Conservation (phyloP, 2,329 filamentous ascomycete species). For the Fusarium oxysporum region DNA sequence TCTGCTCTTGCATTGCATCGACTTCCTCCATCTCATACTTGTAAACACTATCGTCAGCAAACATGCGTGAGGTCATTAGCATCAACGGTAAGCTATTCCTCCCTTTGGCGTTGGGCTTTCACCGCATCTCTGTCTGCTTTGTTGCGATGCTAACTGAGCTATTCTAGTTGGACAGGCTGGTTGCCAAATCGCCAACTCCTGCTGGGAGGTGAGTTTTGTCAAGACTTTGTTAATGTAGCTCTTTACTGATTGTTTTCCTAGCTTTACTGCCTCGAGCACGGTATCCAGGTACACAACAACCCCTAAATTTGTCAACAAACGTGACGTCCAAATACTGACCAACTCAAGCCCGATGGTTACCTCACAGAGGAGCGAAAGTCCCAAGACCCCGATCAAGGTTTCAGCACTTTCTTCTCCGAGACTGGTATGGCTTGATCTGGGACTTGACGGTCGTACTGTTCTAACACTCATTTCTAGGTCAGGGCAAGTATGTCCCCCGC, state of each 20-base stretch:
- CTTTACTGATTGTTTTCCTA: slow-evolving; percentile 55
- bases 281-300: slow-evolving; percentile 83
- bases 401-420: slow-evolving; percentile 99
- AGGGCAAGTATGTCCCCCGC: slow-evolving; percentile 98
- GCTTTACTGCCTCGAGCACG: slow-evolving; percentile 99
- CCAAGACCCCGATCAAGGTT: slow-evolving; percentile 92
- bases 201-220: slow-evolving; percentile 91
- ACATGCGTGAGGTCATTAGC: slow-evolving; percentile 99
- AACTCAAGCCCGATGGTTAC: slow-evolving; percentile 89
- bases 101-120: slow-evolving; percentile 48
- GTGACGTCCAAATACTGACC: slow-evolving; percentile 27
- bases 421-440: slow-evolving; percentile 75
- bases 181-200: slow-evolving; percentile 99
- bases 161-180: slow-evolving; percentile 95
- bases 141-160: slow-evolving; percentile 63
- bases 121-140: slow-evolving; percentile 54
- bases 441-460: slow-evolving; percentile 15
- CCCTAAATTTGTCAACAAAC: slow-evolving; percentile 40
- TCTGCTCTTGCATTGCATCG: slow-evolving; percentile 51
- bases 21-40: slow-evolving; percentile 44
- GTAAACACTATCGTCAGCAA: slow-evolving; percentile 57
- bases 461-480: slow-evolving; percentile 66
- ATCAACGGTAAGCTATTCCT: slow-evolving; percentile 84
- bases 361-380: slow-evolving; percentile 98
- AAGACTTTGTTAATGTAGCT: slow-evolving; percentile 40